phyloP scores from a whole-genome alignment of 371 early-diverging fungal genomes.

The Parasitella parasitica region DNA sequence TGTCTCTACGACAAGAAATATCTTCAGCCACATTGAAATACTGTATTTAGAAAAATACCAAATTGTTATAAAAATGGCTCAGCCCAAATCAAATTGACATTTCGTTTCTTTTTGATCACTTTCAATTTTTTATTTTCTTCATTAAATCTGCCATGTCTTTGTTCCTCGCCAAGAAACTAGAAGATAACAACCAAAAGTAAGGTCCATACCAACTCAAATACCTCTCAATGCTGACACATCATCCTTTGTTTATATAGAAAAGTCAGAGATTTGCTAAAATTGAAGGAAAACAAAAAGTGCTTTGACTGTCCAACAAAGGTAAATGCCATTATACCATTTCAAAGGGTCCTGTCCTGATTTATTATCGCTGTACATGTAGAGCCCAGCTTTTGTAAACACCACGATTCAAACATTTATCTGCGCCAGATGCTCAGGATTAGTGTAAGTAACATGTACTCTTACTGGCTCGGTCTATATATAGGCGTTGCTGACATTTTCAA shows the following conservation, averaged over 20 bases:
- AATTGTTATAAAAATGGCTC: neutral
- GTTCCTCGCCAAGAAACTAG: constrained; percentile 22
- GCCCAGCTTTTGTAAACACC: constrained; percentile 64
- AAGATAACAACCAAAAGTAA: constrained; percentile 22
- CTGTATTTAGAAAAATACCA: neutral
- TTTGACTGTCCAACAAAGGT: constrained; percentile 67
- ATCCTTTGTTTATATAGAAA: neutral
- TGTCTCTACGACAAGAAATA: neutral
- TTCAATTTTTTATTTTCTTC: neutral
- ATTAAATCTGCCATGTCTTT: constrained; percentile 8
- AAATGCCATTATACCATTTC: neutral
- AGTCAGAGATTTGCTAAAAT: constrained; percentile 20
- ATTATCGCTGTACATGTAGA: constrained; percentile 23
- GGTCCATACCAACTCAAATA: neutral
- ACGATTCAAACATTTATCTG: constrained; percentile 62
- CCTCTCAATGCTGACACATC: neutral
- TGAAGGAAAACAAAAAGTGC: constrained; percentile 64
- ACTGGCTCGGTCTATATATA: too few relatives aligned
- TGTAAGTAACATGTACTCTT: constrained; percentile 36
- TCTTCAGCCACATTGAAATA: neutral
- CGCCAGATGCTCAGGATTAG: constrained; percentile 63
- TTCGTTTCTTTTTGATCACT: neutral
- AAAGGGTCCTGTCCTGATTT: too few relatives aligned
- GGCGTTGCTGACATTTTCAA: too few relatives aligned
- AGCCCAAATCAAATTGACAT: neutral